phyloP scores from a whole-genome alignment of 192 early-diverging fungal genomes.

The Spizellomyces punctatus region DNA sequence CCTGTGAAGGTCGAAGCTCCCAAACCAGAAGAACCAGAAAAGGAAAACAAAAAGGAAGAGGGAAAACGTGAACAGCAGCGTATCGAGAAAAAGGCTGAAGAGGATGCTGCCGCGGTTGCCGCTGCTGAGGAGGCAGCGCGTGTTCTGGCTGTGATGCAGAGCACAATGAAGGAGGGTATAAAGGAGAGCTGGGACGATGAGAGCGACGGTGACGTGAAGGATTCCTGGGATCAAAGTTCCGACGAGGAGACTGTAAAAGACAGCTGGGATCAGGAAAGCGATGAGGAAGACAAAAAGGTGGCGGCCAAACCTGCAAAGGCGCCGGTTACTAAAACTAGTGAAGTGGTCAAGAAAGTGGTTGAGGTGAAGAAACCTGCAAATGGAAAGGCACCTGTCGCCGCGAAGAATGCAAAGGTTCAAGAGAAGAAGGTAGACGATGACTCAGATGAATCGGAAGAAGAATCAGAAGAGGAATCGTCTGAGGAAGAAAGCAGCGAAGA shows the following conservation, averaged over 20 bases:
- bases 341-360: conserved; percentile 20
- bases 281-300: conserved; percentile 44
- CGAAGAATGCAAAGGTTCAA: conserved; percentile 20
- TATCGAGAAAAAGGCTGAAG: conserved; percentile 15
- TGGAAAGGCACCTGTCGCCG: conserved; percentile 11
- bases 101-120: conserved; percentile 13
- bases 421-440: conserved; percentile 29
- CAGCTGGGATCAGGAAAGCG: conserved; percentile 50
- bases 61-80: conserved; percentile 19
- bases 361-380: conserved; percentile 8
- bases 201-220: conserved; percentile 67
- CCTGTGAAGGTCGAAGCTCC: conserved; percentile 38
- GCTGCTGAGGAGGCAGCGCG: conserved; percentile 34
- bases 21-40: conserved; percentile 50
- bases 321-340: not conserved
- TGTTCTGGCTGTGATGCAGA: conserved; percentile 20
- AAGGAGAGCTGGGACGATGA: conserved; percentile 62
- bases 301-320: conserved; percentile 1
- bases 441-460: conserved; percentile 36
- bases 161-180: conserved; percentile 41
- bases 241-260: conserved; percentile 42
- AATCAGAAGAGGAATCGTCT: conserved; percentile 34
- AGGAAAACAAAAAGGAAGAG: conserved; percentile 31
- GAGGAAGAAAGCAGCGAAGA: conserved; percentile 34
- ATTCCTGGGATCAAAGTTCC: conserved; percentile 50